These are phyloP conservation scores for Epithemia pelagica DNA, from an alignment of 108 stramenopile species.

Conservation along the genomic window DNA sequence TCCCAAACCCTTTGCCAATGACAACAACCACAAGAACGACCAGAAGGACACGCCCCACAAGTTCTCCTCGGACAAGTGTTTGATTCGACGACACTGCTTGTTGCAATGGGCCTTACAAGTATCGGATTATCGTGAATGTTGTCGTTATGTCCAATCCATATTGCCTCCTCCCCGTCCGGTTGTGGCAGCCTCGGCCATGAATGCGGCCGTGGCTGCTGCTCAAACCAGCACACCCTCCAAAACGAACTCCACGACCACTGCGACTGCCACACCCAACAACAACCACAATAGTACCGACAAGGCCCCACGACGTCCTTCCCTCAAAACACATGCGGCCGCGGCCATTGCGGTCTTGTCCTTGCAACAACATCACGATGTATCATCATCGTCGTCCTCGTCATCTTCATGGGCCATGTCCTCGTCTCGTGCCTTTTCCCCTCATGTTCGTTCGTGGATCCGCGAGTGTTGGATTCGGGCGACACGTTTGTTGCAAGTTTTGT, in stretches of 20 bases:
- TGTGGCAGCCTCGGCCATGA: conserved; percentile 5
- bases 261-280: background rate
- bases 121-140: conserved; percentile 31
- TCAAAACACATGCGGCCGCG: background rate
- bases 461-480: background rate
- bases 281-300: background rate
- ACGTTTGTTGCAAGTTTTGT: background rate
- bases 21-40: background rate
- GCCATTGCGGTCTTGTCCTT: background rate
- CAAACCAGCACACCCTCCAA: background rate
- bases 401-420: background rate
- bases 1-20: background rate
- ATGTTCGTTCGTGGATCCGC: background rate
- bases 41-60: background rate
- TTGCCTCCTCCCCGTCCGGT: conserved; percentile 22
- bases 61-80: background rate
- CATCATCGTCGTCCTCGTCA: background rate
- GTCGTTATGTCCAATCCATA: conserved; percentile 30
- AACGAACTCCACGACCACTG: background rate
- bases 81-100: background rate
- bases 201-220: background rate
- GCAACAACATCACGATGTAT: background rate
- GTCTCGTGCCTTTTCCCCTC: background rate
- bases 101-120: conserved; percentile 33
- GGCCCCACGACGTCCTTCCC: background rate